Evolutionary conservation across 2,329 filamentous ascomycete species (phyloP).

Genomic region (Verticillium nubilum): DNA sequence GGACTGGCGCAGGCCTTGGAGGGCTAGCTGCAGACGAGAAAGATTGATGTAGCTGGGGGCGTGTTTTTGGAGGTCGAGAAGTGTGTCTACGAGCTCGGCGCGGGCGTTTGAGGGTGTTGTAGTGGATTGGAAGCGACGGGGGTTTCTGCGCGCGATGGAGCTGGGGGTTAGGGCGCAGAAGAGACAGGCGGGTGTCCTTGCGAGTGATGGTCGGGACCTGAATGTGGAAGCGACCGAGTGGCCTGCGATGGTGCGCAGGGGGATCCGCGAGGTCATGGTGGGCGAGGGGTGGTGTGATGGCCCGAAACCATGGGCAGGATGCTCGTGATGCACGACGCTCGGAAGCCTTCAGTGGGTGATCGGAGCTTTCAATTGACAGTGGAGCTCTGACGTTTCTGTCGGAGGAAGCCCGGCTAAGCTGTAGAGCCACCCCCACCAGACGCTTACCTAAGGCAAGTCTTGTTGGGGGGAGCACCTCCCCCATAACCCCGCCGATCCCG

Average conservation of each 20-base stretch:
- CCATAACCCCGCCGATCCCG: not conserved
- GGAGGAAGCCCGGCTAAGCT: constrained; percentile 1
- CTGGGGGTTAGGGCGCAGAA: constrained; percentile 12
- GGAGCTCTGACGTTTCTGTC: not conserved
- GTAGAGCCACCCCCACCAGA: not conserved
- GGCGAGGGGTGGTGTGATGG: not conserved
- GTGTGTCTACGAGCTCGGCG: constrained; percentile 50
- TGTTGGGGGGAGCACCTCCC: not conserved
- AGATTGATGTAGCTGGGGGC: constrained; percentile 60
- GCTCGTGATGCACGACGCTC: not conserved
- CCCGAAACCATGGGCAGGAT: not conserved
- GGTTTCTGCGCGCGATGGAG: constrained; percentile 5
- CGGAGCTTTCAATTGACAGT: not conserved
- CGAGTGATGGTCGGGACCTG: not conserved
- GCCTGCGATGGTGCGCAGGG: constrained; percentile 19
- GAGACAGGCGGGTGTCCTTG: constrained; percentile 3
- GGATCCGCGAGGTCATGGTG: constrained; percentile 22
- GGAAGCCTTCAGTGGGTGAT: not conserved
- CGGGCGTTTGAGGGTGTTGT: constrained; percentile 25
- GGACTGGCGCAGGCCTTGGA: constrained; percentile 55
- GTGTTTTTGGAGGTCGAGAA: constrained; percentile 55
- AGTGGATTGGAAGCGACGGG: constrained; percentile 6
- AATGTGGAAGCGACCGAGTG: constrained; percentile 2
- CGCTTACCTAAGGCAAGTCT: not conserved
- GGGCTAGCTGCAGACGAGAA: constrained; percentile 65